These are phyloP conservation scores for Solanum hybrid DNA, from an alignment of 305 asterid species.

Conservation along the genomic window DNA sequence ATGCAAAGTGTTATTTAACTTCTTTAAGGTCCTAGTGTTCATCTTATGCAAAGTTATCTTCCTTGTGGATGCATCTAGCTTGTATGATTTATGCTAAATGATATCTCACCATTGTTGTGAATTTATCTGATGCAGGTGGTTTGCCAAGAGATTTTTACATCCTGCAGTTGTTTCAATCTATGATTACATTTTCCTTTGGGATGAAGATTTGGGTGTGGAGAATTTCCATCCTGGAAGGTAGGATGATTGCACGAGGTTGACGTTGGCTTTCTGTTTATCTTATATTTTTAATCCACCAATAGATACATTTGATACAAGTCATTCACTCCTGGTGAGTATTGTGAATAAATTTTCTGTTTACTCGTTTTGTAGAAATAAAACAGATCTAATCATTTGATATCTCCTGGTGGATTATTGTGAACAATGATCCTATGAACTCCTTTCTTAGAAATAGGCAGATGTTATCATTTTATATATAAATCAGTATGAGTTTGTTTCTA, in stretches of 20 bases:
- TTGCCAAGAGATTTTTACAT: conserved; percentile 89
- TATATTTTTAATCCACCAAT: neutral
- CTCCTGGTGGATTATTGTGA: neutral
- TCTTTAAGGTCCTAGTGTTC: neutral
- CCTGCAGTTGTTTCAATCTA: conserved; percentile 77
- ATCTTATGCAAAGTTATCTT: neutral
- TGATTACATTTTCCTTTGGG: conserved; percentile 95
- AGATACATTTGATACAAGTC: neutral
- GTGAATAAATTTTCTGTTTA: neutral
- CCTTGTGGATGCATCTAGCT: neutral
- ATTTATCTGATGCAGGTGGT: conserved; percentile 63
- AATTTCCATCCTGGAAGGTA: conserved; percentile 88
- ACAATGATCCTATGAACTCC: neutral
- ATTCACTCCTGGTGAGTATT: neutral
- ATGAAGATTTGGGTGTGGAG: conserved; percentile 93
- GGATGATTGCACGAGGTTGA: neutral
- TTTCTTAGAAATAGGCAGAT: neutral
- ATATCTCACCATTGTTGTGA: neutral
- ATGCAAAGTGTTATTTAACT: neutral
- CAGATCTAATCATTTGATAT: neutral
- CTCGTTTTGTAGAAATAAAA: neutral
- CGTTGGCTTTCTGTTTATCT: neutral
- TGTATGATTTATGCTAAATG: neutral
- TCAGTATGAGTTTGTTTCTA: neutral
- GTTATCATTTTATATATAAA: neutral